Percentiles rank a stretch among this genome's conserved stretches.
These are phyloP conservation scores for Rhododendron vialii DNA, from an alignment of 148 eudicot genomes.

Conservation along the genomic window DNA sequence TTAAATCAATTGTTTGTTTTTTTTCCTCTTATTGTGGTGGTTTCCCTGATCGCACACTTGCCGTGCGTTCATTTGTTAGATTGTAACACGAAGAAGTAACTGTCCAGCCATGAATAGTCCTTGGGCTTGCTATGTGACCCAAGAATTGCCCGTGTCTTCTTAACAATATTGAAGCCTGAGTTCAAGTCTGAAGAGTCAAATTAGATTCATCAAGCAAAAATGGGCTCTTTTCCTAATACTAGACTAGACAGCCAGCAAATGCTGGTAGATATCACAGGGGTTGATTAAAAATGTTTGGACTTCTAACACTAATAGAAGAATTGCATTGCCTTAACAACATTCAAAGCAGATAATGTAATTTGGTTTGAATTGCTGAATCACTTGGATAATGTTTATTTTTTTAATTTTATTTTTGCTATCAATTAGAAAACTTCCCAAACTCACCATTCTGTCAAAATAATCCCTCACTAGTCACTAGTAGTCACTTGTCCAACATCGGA, in stretches of 20 bases:
- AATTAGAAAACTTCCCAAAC: not conserved
- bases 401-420: too few relatives aligned
- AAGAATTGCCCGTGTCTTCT: not conserved
- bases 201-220: not conserved
- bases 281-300: not conserved
- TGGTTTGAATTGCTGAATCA: not conserved
- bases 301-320: too few relatives aligned
- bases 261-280: not conserved
- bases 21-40: not conserved
- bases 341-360: not conserved
- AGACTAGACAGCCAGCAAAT: not conserved
- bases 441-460: not conserved
- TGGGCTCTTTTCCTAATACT: not conserved
- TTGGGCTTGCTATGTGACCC: not conserved
- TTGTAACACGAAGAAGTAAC: not conserved
- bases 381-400: not conserved
- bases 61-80: not conserved
- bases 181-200: not conserved
- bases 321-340: not conserved
- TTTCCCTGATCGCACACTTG: not conserved
- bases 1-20: too few relatives aligned
- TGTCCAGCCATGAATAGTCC: not conserved
- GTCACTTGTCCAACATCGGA: not conserved
- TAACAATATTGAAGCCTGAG: not conserved
- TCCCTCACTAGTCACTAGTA: not conserved